phyloP scores from a whole-genome alignment of 805 yeast genomes.

The Zygoascus biomembranicola region DNA sequence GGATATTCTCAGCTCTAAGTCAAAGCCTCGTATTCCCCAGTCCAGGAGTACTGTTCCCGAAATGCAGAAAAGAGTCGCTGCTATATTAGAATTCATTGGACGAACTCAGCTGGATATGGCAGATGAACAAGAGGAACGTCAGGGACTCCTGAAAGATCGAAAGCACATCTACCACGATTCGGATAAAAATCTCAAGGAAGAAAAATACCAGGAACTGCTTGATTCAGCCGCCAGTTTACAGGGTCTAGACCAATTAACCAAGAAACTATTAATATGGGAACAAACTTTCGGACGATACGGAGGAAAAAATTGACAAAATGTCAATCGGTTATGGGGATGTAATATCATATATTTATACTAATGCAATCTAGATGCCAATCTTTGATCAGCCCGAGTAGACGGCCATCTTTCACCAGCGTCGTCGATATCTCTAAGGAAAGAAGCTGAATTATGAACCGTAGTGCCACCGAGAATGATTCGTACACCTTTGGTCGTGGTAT shows the following conservation, averaged over 20 bases:
- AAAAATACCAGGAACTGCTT: neutral
- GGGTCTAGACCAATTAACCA: slow-evolving; percentile 66
- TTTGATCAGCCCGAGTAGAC: slow-evolving; percentile 2
- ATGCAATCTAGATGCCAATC: slow-evolving; percentile 5
- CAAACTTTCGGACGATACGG: slow-evolving; percentile 46
- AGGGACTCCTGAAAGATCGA: slow-evolving; percentile 35
- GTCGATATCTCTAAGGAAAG: slow-evolving; percentile 32
- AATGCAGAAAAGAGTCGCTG: slow-evolving; percentile 79
- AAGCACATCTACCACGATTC: slow-evolving; percentile 18
- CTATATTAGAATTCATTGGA: slow-evolving; percentile 85
- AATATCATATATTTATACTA: neutral
- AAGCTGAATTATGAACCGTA: slow-evolving; percentile 40
- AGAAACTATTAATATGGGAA: slow-evolving; percentile 71
- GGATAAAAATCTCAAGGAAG: neutral
- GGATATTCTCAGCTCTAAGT: slow-evolving; percentile 36
- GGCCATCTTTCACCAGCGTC: slow-evolving; percentile 34
- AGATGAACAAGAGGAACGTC: slow-evolving; percentile 57
- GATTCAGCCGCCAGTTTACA: slow-evolving; percentile 40
- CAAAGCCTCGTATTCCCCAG: slow-evolving; percentile 77
- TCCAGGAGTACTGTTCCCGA: slow-evolving; percentile 68
- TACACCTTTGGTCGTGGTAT: slow-evolving; percentile 42
- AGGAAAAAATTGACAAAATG: neutral
- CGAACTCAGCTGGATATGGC: slow-evolving; percentile 79
- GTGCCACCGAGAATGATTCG: slow-evolving; percentile 80
- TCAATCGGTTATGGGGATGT: too few relatives aligned